Evolutionary conservation across 2,329 filamentous ascomycete species (phyloP).

Genomic region (Ophiostoma tasmaniense): DNA sequence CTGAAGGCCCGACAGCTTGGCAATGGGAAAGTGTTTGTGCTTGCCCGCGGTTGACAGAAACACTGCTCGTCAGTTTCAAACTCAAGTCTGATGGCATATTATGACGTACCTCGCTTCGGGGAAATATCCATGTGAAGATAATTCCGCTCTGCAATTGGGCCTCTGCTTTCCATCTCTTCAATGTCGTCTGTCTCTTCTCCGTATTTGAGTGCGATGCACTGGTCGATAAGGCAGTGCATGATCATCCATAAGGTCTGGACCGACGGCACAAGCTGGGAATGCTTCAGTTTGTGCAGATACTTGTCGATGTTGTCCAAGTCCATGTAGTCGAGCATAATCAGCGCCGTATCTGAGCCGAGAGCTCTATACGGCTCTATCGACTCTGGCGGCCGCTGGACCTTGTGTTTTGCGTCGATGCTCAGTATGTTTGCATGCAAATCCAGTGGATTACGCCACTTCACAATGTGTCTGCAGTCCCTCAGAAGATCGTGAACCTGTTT

Average conservation of each 20-base stretch:
- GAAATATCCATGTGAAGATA: slow-evolving; percentile 17
- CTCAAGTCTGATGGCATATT: no score
- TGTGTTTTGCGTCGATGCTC: neutral
- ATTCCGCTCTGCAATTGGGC: neutral
- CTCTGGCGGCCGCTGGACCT: neutral
- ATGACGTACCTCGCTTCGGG: slow-evolving; percentile 15
- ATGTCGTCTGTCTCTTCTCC: neutral
- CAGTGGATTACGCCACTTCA: neutral
- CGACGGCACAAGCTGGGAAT: neutral
- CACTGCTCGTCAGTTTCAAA: neutral
- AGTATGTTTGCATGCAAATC: neutral
- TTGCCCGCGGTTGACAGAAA: neutral
- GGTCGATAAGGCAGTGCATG: slow-evolving; percentile 1
- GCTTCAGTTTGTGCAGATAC: neutral
- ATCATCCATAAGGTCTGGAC: neutral
- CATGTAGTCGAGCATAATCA: slow-evolving; percentile 6
- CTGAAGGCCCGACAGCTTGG: neutral
- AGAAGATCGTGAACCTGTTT: neutral
- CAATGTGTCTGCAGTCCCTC: neutral
- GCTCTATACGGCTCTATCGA: neutral
- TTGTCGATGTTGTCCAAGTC: neutral
- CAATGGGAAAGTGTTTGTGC: slow-evolving; percentile 12
- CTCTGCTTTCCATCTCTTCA: neutral
- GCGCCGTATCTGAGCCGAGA: neutral
- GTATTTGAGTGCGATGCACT: neutral